These are phyloP conservation scores for Akebia trifoliata DNA, from an alignment of 164 flowering plant genomes.

Conservation along the genomic window DNA sequence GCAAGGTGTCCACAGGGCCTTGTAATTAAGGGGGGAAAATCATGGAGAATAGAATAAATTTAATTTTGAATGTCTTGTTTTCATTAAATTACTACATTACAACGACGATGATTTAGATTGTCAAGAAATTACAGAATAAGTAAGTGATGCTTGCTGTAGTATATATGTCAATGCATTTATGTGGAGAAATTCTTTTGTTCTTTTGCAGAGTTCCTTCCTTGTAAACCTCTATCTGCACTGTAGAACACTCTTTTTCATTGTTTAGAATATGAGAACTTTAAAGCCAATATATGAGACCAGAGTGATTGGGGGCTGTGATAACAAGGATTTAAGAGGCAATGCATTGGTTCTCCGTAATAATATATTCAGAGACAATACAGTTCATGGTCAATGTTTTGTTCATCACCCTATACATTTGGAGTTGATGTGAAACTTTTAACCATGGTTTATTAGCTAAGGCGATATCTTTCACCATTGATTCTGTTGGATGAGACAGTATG, in stretches of 20 bases:
- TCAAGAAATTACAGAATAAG: conserved; percentile 41
- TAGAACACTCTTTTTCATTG: neutral
- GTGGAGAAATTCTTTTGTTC: conserved; percentile 6
- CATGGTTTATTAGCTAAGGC: too few relatives aligned
- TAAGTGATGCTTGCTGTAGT: conserved; percentile 22
- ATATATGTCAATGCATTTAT: conserved; percentile 15
- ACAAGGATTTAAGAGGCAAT: too few relatives aligned
- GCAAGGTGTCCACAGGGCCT: conserved; percentile 61
- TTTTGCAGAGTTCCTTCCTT: neutral
- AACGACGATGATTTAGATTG: conserved; percentile 29
- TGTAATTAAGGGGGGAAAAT: conserved; percentile 37
- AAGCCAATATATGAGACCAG: too few relatives aligned
- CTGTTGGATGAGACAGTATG: too few relatives aligned
- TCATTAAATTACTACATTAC: conserved; percentile 23
- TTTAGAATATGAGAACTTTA: too few relatives aligned
- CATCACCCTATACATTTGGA: too few relatives aligned
- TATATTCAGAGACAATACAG: too few relatives aligned
- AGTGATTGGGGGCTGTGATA: too few relatives aligned
- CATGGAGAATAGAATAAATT: neutral
- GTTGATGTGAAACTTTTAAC: too few relatives aligned
- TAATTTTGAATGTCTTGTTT: conserved; percentile 15
- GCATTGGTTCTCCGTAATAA: too few relatives aligned
- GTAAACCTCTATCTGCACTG: neutral
- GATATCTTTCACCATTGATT: too few relatives aligned
- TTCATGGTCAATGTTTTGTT: too few relatives aligned